Conservation (phyloP, 129 eudicot species). For the Tanacetum coccineum region DNA sequence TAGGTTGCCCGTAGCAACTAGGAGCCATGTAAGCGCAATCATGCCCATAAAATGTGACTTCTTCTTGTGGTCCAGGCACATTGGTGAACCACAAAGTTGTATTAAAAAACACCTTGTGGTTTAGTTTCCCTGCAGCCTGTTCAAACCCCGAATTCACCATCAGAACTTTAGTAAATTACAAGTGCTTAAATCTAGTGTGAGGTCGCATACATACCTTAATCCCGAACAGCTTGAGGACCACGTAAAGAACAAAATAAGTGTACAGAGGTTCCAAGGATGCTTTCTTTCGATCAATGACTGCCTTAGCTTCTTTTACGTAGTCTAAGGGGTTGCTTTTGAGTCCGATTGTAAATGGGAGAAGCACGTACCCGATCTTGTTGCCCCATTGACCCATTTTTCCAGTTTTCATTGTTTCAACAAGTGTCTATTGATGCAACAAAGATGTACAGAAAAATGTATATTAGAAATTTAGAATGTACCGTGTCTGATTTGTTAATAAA, state of each 20-base stretch:
- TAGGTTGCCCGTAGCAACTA: conserved; percentile 53
- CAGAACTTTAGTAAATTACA: neutral
- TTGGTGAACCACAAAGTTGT: conserved; percentile 49
- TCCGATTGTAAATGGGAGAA: conserved; percentile 39
- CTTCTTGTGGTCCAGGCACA: conserved; percentile 46
- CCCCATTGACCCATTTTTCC: conserved; percentile 37
- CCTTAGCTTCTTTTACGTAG: conserved; percentile 39
- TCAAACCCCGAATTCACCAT: conserved; percentile 2
- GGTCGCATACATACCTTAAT: conserved; percentile 30
- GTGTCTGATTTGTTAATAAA: neutral
- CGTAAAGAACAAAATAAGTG: conserved; percentile 24
- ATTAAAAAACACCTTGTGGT: conserved; percentile 35
- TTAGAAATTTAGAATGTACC: neutral
- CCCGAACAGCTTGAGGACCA: conserved; percentile 43
- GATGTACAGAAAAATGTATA: neutral
- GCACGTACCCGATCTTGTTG: conserved; percentile 46
- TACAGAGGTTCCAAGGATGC: conserved; percentile 40
- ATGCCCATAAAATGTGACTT: conserved; percentile 44
- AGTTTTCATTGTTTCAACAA: conserved; percentile 34
- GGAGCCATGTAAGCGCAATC: conserved; percentile 38
- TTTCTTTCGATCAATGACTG: conserved; percentile 43
- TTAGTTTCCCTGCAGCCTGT: conserved; percentile 48
- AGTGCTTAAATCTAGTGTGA: neutral
- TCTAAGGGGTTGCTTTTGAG: conserved; percentile 37
- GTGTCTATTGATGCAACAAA: conserved; percentile 22